A percentile compares a stretch with the other conserved stretches of the same genome.
Conservation (phyloP, 805 yeast genomes). For the Kodamaea laetipori region DNA sequence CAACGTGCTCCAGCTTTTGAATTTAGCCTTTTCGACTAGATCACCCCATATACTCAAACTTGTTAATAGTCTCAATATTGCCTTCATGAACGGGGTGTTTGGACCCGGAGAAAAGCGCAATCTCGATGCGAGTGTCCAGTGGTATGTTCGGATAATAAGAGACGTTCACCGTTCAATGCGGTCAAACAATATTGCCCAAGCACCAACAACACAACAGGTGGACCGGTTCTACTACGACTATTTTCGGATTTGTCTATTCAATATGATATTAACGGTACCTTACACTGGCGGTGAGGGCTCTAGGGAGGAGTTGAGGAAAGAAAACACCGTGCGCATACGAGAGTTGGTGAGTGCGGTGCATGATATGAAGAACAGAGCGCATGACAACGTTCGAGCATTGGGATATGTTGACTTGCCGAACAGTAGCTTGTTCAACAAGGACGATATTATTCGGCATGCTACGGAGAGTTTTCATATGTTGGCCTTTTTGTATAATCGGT, state of each 20-base stretch:
- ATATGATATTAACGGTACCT: slow-evolving; percentile 6
- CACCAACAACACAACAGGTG: slow-evolving; percentile 1
- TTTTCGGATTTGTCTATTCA: slow-evolving; percentile 21
- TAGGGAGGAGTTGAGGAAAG: neutral
- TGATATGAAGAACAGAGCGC: slow-evolving; percentile 20
- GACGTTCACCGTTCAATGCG: neutral
- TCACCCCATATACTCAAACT: neutral
- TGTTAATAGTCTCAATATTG: neutral
- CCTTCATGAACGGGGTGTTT: neutral
- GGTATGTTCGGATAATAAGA: neutral
- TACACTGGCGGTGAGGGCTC: slow-evolving; percentile 5
- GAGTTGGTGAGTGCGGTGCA: slow-evolving; percentile 15
- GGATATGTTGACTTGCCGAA: slow-evolving; percentile 14
- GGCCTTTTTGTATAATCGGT: slow-evolving; percentile 22
- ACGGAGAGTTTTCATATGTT: slow-evolving; percentile 28
- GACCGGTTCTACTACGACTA: slow-evolving; percentile 19
- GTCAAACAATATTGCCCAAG: neutral
- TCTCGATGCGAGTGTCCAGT: neutral
- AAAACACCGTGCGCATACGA: slow-evolving; percentile 14
- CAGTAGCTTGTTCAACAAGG: slow-evolving; percentile 17
- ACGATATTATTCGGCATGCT: slow-evolving; percentile 23
- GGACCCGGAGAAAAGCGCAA: neutral
- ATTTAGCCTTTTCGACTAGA: slow-evolving; percentile 10
- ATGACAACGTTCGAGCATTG: slow-evolving; percentile 23
- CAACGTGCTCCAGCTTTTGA: slow-evolving; percentile 20